Conservation (phyloP, 1,139 yeast genomes). For the Lodderomyces jiufengensis region DNA sequence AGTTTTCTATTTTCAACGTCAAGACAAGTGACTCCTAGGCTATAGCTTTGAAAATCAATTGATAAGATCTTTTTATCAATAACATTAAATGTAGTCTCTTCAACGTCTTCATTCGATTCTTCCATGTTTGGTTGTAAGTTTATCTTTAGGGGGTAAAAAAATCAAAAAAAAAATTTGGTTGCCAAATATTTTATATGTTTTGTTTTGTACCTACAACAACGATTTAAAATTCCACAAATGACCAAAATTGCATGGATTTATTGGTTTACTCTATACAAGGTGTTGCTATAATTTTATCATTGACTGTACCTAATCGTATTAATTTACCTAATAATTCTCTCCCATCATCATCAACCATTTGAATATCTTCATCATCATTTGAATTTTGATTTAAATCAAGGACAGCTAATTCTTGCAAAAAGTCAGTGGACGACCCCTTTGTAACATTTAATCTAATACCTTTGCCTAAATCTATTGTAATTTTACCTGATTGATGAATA, state of each 20-base stretch:
- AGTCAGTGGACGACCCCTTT: slow-evolving; percentile 69
- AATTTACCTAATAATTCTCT: slow-evolving; percentile 41
- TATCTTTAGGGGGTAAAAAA: background rate
- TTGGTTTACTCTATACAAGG: slow-evolving; percentile 29
- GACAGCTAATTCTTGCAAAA: slow-evolving; percentile 72
- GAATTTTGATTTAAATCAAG: slow-evolving; percentile 30
- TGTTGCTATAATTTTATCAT: slow-evolving; percentile 53
- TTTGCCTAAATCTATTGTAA: slow-evolving; percentile 71
- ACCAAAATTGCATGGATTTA: no score
- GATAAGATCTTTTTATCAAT: slow-evolving; percentile 7
- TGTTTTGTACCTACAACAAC: background rate
- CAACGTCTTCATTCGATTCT: background rate
- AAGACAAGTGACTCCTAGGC: slow-evolving; percentile 12
- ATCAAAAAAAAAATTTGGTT: background rate
- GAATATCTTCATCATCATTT: slow-evolving; percentile 21
- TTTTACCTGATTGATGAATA: slow-evolving; percentile 76
- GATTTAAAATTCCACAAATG: no score
- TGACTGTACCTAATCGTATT: slow-evolving; percentile 59
- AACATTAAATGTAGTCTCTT: slow-evolving; percentile 1
- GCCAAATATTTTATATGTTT: background rate
- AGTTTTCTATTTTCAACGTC: slow-evolving; percentile 5
- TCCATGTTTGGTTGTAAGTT: background rate
- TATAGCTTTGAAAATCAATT: slow-evolving; percentile 8
- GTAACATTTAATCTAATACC: slow-evolving; percentile 61
- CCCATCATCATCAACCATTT: slow-evolving; percentile 35